These are phyloP conservation scores for Diaporthe amygdali DNA, from an alignment of 2,329 filamentous ascomycete species.

Conservation along the genomic window DNA sequence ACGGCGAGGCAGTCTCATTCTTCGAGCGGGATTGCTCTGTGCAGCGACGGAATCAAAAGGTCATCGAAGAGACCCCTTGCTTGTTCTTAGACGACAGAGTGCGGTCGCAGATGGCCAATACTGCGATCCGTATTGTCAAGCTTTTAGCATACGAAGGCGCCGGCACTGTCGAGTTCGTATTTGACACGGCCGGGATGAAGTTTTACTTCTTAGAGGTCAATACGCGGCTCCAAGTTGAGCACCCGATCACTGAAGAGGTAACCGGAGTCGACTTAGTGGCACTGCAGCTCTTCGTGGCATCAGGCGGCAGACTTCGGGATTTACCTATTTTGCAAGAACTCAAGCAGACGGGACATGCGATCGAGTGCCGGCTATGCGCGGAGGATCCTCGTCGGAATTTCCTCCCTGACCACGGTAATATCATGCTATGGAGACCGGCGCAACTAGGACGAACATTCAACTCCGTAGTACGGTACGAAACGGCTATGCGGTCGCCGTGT, in stretches of 20 bases:
- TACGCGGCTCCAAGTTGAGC: conserved; percentile 54
- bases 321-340: conserved; percentile 43
- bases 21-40: conserved; percentile 57
- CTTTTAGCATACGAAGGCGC: conserved; percentile 45
- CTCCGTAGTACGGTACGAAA: background rate
- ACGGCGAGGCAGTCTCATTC: conserved; percentile 43
- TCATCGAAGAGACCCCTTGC: conserved; percentile 53
- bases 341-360: conserved; percentile 60
- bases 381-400: conserved; percentile 71
- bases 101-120: conserved; percentile 39
- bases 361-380: conserved; percentile 75
- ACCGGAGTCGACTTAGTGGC: conserved; percentile 43
- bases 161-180: conserved; percentile 52
- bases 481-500: background rate
- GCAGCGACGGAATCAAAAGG: conserved; percentile 56
- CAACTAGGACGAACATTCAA: background rate
- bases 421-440: background rate
- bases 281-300: conserved; percentile 30
- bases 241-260: conserved; percentile 46
- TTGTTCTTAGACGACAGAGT: conserved; percentile 36
- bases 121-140: conserved; percentile 42
- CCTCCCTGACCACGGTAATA: conserved; percentile 32
- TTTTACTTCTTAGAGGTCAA: conserved; percentile 57
- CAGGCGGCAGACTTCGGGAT: conserved; percentile 51
- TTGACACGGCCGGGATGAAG: conserved; percentile 40